phyloP scores from a whole-genome alignment of 2,329 filamentous ascomycete genomes.

The Rhynchosporium graminicola region DNA sequence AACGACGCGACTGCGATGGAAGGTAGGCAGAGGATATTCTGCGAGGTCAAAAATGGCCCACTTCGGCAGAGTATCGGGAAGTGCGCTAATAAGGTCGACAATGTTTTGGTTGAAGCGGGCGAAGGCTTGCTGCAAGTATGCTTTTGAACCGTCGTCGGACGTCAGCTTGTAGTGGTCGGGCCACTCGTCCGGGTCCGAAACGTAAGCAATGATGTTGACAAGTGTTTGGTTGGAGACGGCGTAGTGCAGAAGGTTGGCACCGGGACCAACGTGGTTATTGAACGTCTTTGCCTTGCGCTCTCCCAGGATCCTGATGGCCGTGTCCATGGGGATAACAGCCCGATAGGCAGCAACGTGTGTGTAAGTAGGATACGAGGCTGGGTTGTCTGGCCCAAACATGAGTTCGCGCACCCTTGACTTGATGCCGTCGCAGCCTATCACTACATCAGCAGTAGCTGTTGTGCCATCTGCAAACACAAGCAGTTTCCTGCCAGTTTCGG shows the following conservation, averaged over 20 bases:
- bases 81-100: conserved; percentile 42
- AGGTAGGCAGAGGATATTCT: conserved; percentile 50
- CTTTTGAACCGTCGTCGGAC: conserved; percentile 2
- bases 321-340: conserved; percentile 58
- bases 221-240: conserved; percentile 55
- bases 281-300: conserved; percentile 48
- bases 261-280: conserved; percentile 57
- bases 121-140: conserved; percentile 31
- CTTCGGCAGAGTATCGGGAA: conserved; percentile 44
- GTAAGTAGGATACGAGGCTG: conserved; percentile 50
- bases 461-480: conserved; percentile 47
- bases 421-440: conserved; percentile 64
- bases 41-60: conserved; percentile 60
- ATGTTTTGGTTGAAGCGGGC: conserved; percentile 41
- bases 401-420: conserved; percentile 54
- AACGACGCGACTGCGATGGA: conserved; percentile 47
- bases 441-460: conserved; percentile 43
- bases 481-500: conserved; percentile 29
- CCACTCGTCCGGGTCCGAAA: conserved; percentile 43
- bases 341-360: conserved; percentile 61
- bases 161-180: conserved; percentile 40
- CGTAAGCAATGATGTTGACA: conserved; percentile 56
- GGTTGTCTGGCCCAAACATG: conserved; percentile 50
- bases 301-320: conserved; percentile 50
- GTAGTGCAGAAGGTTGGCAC: conserved; percentile 59